A percentile compares a stretch with the other conserved stretches of the same genome.
phyloP scores from a whole-genome alignment of 352 stramenopile species.

The Globisporangium abappressorium region DNA sequence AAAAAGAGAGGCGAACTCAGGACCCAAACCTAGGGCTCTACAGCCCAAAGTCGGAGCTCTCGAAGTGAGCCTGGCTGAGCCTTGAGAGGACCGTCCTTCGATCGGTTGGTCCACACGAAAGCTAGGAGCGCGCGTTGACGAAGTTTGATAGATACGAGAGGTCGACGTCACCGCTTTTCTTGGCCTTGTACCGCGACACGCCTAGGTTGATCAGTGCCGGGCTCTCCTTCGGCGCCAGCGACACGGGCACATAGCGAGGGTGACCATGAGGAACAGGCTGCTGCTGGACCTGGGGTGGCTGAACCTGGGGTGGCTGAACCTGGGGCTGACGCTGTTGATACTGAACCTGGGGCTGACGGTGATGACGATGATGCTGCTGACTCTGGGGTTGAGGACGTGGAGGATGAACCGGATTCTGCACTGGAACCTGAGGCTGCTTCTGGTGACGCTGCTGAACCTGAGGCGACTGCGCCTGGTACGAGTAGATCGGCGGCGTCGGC shows the following conservation, averaged over 20 bases:
- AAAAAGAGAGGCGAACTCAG: not conserved
- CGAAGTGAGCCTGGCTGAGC: not conserved
- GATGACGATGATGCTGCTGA: not conserved
- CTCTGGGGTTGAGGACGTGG: not conserved
- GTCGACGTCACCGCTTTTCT: slow-evolving; percentile 6
- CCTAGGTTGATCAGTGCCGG: slow-evolving; percentile 15
- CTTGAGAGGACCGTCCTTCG: not conserved
- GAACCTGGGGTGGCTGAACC: not conserved
- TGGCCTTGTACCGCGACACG: slow-evolving; percentile 9
- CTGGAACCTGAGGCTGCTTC: not conserved
- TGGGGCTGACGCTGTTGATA: not conserved
- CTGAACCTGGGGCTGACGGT: not conserved
- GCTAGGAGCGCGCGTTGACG: slow-evolving; percentile 6
- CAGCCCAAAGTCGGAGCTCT: not conserved
- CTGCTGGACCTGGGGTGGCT: not conserved
- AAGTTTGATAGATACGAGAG: slow-evolving; percentile 19
- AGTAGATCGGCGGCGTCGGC: not conserved
- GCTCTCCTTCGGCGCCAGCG: not conserved
- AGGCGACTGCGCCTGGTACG: not conserved
- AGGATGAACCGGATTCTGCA: not conserved
- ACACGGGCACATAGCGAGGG: not conserved
- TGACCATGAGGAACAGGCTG: not conserved
- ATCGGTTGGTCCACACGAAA: not conserved
- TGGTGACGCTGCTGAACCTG: not conserved
- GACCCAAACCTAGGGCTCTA: not conserved